Evolutionary conservation across 2,329 filamentous ascomycete genomes (phyloP).

Genomic region (Xylariaceae sp.): DNA sequence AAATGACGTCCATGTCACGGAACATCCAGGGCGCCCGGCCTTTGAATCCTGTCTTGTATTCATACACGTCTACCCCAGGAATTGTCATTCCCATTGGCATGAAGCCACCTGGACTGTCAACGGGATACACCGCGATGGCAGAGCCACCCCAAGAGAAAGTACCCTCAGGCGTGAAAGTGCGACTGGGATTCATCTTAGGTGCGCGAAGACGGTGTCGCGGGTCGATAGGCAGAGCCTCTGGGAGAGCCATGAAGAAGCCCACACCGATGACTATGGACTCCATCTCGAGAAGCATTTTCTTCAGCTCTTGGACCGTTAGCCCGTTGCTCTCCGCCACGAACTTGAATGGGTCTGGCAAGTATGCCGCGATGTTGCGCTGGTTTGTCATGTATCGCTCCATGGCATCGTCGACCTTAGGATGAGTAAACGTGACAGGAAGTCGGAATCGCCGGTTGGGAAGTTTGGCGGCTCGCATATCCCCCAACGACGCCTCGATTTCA

Average conservation of each 20-base stretch:
- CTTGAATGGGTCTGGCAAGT: conserved; percentile 57
- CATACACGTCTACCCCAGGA: conserved; percentile 31
- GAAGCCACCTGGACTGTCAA: conserved; percentile 36
- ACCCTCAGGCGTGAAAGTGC: conserved; percentile 31
- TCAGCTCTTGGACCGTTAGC: conserved; percentile 27
- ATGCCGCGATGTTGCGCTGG: conserved; percentile 56
- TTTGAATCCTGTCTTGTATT: conserved; percentile 26
- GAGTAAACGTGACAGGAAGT: conserved; percentile 36
- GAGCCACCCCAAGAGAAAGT: conserved; percentile 34
- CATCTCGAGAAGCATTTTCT: conserved; percentile 28
- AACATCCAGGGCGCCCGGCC: conserved; percentile 32
- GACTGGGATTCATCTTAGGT: conserved; percentile 30
- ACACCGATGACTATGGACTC: conserved; percentile 29
- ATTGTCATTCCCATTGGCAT: conserved; percentile 30
- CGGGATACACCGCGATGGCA: conserved; percentile 32
- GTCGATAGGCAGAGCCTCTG: conserved; percentile 27
- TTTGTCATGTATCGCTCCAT: conserved; percentile 58
- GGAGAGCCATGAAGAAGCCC: conserved; percentile 34
- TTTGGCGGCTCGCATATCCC: conserved; percentile 2
- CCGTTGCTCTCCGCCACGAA: conserved; percentile 42
- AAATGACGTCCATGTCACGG: conserved; percentile 30
- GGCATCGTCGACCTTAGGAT: conserved; percentile 40
- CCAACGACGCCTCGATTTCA: too few relatives aligned
- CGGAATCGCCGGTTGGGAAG: conserved; percentile 28
- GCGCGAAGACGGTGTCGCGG: conserved; percentile 17